Evolutionary conservation across 2,329 filamentous ascomycete species (phyloP).

Genomic region (Xylaria digitata): DNA sequence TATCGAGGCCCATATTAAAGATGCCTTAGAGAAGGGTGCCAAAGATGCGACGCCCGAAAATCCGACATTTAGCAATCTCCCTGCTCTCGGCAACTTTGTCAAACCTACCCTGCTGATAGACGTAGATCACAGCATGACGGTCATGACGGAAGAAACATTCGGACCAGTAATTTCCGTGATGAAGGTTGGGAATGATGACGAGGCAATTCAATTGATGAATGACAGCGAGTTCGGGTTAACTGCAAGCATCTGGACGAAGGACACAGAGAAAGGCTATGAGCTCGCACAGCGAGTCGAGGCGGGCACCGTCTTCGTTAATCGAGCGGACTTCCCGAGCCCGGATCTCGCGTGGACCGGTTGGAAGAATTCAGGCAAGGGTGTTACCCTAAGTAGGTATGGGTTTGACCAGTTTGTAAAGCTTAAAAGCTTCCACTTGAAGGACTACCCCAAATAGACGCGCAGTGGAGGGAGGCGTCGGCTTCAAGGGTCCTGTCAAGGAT

Average conservation of each 20-base stretch:
- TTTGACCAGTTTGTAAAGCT: conserved; percentile 97
- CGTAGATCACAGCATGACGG: conserved; percentile 83
- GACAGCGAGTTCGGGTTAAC: conserved; percentile 94
- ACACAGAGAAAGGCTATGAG: conserved; percentile 78
- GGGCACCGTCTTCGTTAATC: conserved; percentile 95
- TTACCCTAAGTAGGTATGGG: conserved; percentile 88
- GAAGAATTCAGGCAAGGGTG: conserved; percentile 95
- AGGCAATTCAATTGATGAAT: conserved; percentile 90
- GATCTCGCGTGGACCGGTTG: conserved; percentile 97
- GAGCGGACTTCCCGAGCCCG: conserved; percentile 90
- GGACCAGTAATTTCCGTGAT: conserved; percentile 91
- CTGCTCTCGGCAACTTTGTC: conserved; percentile 87
- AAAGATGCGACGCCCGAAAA: conserved; percentile 87
- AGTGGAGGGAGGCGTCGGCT: conserved; percentile 7
- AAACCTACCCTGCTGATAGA: conserved; percentile 83
- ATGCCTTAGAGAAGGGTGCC: conserved; percentile 85
- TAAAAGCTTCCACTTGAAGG: conserved; percentile 95
- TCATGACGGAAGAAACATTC: conserved; percentile 96
- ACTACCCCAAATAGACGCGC: conserved; percentile 69
- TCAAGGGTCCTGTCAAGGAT: background rate
- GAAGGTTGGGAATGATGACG: conserved; percentile 82
- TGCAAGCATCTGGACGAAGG: conserved; percentile 97
- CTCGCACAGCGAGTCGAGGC: conserved; percentile 86
- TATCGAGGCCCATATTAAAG: conserved; percentile 82
- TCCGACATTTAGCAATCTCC: conserved; percentile 76